A percentile compares a stretch with the other conserved stretches of the same genome.
Evolutionary conservation across 208 protist genomes (phyloP).

Genomic region (Wallacemonas sp.): DNA sequence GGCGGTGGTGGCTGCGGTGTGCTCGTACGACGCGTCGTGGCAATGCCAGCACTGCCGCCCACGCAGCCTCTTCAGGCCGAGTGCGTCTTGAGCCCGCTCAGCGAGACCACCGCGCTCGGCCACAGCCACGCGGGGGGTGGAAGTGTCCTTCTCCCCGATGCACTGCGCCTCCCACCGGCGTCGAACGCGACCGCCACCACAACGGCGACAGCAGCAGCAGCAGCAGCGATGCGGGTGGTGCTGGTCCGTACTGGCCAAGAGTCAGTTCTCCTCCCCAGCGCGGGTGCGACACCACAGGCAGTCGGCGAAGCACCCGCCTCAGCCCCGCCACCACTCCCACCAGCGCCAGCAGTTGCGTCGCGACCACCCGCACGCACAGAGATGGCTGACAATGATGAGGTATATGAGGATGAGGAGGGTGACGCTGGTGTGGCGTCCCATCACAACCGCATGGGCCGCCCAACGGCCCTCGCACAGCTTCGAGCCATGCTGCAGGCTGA

Average conservation of each 20-base stretch:
- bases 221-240: conserved; percentile 15
- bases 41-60: conserved; percentile 39
- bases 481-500: neutral
- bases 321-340: neutral
- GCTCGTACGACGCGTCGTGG: conserved; percentile 68
- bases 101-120: no score
- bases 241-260: conserved; percentile 33
- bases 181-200: neutral
- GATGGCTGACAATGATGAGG: no score
- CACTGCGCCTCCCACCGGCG: conserved; percentile 30
- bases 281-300: neutral
- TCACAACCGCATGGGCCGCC: neutral
- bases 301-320: no score
- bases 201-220: neutral
- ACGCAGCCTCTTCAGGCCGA: conserved; percentile 12
- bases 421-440: no score
- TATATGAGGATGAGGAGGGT: no score
- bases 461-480: conserved; percentile 4
- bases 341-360: no score
- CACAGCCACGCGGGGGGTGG: no score
- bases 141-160: conserved; percentile 39
- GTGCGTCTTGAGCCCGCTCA: conserved; percentile 11
- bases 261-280: neutral
- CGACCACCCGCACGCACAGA: no score
- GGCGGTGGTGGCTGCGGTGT: conserved; percentile 29